phyloP scores from a whole-genome alignment of 768 basidiomycete genomes.

The Mycena capillaripes region DNA sequence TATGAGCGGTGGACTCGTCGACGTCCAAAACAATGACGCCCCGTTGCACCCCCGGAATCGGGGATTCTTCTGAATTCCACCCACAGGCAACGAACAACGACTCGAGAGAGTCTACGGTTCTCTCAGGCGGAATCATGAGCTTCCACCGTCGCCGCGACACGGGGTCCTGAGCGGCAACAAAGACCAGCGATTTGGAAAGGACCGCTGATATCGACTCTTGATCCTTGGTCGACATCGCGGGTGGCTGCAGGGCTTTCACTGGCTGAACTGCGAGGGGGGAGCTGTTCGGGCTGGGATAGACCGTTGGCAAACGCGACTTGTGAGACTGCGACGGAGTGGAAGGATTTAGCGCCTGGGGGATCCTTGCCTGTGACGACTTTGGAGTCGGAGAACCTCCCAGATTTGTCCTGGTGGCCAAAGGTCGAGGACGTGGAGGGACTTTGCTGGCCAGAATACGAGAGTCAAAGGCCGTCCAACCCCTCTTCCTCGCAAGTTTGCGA shows the following conservation, averaged over 20 bases:
- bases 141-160: conserved; percentile 42
- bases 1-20: conserved; percentile 4
- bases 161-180: conserved; percentile 35
- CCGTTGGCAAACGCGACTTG: background rate
- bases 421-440: background rate
- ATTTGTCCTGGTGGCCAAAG: conserved; percentile 22
- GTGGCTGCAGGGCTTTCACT: background rate
- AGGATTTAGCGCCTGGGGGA: background rate
- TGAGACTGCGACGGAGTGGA: background rate
- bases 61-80: conserved; percentile 43
- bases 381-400: background rate
- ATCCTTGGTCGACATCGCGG: background rate
- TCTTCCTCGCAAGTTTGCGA: conserved; percentile 27
- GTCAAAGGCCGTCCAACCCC: conserved; percentile 10
- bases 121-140: conserved; percentile 46
- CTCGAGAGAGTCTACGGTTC: conserved; percentile 58
- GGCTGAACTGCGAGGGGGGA: background rate
- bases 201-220: background rate
- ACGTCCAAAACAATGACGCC: conserved; percentile 57
- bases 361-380: background rate
- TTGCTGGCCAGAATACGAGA: conserved; percentile 6
- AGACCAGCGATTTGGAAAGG: conserved; percentile 33
- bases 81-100: conserved; percentile 64
- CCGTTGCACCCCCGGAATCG: conserved; percentile 36
- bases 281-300: conserved; percentile 4